Conservation (phyloP, 208 protist species). For the Leptomonas seymouri region DNA sequence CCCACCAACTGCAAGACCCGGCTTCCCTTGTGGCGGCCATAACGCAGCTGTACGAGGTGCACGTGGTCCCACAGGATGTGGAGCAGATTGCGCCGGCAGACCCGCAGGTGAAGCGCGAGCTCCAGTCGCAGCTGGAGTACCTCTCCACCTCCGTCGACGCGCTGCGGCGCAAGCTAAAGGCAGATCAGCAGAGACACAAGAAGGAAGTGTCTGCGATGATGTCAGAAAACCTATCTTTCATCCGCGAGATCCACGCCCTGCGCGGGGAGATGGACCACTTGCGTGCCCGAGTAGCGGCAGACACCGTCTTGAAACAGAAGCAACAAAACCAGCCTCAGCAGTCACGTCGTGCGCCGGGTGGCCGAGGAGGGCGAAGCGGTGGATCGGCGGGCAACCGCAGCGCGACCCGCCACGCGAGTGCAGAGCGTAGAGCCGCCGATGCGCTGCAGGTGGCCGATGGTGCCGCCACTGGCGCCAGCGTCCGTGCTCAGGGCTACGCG, state of each 20-base stretch:
- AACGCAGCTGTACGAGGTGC: slow-evolving; percentile 80
- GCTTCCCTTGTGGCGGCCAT: slow-evolving; percentile 81
- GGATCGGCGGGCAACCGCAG: not conserved
- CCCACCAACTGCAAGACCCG: slow-evolving; percentile 91
- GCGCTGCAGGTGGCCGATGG: not conserved
- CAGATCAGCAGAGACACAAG: slow-evolving; percentile 91
- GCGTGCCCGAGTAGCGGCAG: slow-evolving; percentile 61
- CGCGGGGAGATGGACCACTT: slow-evolving; percentile 88
- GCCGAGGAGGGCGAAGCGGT: not conserved
- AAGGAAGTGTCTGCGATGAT: slow-evolving; percentile 93
- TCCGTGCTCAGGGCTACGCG: not conserved
- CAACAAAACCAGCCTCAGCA: no score
- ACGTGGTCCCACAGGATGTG: slow-evolving; percentile 78
- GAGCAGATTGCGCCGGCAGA: slow-evolving; percentile 71
- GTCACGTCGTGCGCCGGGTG: slow-evolving; percentile 6
- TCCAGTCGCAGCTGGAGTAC: slow-evolving; percentile 92
- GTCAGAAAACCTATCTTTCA: slow-evolving; percentile 95
- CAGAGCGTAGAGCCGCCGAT: not conserved
- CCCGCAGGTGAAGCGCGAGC: slow-evolving; percentile 86
- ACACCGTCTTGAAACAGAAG: slow-evolving; percentile 47
- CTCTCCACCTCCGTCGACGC: slow-evolving; percentile 93
- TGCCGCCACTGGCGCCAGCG: slow-evolving; percentile 1
- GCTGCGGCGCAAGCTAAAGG: slow-evolving; percentile 90
- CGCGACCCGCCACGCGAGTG: slow-evolving; percentile 2
- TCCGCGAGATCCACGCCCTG: slow-evolving; percentile 96